phyloP scores from a whole-genome alignment of 495 filamentous ascomycete species.

The Lophiotrema nucula region DNA sequence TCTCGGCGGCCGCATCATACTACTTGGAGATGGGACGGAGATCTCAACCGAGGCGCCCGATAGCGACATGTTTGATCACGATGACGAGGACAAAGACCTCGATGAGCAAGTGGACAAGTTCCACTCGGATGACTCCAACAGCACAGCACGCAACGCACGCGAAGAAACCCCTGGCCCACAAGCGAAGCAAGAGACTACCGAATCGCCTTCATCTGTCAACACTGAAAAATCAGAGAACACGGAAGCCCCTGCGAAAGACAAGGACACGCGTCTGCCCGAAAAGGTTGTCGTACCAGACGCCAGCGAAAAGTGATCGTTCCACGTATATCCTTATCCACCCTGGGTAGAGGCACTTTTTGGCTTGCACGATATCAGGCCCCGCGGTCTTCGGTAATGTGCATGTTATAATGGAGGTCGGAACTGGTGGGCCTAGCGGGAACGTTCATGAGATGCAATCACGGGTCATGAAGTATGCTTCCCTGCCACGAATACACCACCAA shows the following conservation, averaged over 20 bases:
- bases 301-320: conserved; percentile 23
- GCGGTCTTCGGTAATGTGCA: too few relatives aligned
- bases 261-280: conserved; percentile 30
- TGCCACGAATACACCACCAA: conserved; percentile 12
- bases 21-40: conserved; percentile 92
- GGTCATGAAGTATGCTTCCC: neutral
- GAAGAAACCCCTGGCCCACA: conserved; percentile 60
- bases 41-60: conserved; percentile 82
- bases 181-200: conserved; percentile 34
- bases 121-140: conserved; percentile 24
- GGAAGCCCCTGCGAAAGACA: neutral
- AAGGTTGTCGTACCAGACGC: conserved; percentile 28
- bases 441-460: neutral
- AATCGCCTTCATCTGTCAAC: conserved; percentile 50
- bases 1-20: conserved; percentile 78
- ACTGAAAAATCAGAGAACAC: conserved; percentile 39
- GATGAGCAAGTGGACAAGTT: conserved; percentile 55
- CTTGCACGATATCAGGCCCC: too few relatives aligned
- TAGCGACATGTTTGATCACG: conserved; percentile 86
- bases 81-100: conserved; percentile 78
- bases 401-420: too few relatives aligned
- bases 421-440: too few relatives aligned
- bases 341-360: neutral
- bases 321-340: too few relatives aligned
- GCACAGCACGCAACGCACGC: conserved; percentile 46